Conservation (phyloP, 352 stramenopile species). For the Phytophthora rubi region DNA sequence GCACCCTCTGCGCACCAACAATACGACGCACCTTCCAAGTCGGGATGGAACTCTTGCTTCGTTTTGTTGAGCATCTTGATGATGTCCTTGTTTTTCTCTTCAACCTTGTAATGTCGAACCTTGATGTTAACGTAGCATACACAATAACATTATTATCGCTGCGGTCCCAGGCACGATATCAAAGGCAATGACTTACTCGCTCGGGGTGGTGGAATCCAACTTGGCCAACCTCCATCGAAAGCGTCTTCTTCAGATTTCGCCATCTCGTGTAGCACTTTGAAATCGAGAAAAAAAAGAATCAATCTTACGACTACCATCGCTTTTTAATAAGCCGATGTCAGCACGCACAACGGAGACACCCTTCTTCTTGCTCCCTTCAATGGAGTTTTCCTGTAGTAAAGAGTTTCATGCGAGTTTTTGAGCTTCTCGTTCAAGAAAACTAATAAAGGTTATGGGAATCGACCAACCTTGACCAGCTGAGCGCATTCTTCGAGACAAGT, state of each 20-base stretch:
- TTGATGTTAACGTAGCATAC: conserved; percentile 15
- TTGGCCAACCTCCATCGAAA: conserved; percentile 92
- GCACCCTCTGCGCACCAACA: conserved; percentile 4
- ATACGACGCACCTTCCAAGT: conserved; percentile 68
- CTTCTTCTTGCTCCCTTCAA: conserved; percentile 94
- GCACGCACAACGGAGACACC: conserved; percentile 78
- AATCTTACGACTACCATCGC: not conserved
- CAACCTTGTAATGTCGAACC: conserved; percentile 75
- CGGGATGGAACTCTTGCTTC: conserved; percentile 76
- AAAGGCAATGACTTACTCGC: conserved; percentile 38
- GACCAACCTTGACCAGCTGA: conserved; percentile 90
- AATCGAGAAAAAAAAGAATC: not conserved
- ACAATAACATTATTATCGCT: too few species aligned
- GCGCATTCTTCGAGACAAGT: conserved; percentile 89
- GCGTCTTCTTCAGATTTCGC: conserved; percentile 92
- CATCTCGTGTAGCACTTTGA: conserved; percentile 92
- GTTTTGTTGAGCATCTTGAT: conserved; percentile 89
- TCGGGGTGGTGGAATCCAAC: conserved; percentile 85
- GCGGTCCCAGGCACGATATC: not conserved
- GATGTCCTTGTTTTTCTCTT: conserved; percentile 88
- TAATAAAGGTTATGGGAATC: not conserved
- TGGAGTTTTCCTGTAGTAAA: conserved; percentile 86
- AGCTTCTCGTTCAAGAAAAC: not conserved
- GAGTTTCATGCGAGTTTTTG: not conserved
- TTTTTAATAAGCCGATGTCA: not conserved